phyloP scores from a whole-genome alignment of 768 basidiomycete genomes.

The Asterophora lycoperdoides region DNA sequence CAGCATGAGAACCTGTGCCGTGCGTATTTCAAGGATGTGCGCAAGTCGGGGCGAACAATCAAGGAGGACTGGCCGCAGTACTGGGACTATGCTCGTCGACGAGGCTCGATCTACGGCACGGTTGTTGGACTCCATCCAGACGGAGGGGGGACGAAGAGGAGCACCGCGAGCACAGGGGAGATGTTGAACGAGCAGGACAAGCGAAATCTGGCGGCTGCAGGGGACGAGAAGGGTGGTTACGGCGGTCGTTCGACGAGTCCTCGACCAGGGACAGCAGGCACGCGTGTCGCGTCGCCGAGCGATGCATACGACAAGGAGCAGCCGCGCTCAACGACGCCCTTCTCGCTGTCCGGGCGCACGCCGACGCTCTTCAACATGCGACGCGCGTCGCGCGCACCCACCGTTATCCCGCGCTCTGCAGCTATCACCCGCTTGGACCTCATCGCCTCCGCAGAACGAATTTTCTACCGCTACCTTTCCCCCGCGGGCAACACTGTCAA shows the following conservation, averaged over 20 bases:
- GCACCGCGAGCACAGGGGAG: slow-evolving; percentile 78
- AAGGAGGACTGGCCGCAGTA: slow-evolving; percentile 99
- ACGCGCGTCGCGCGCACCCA: slow-evolving; percentile 86
- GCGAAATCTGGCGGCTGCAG: slow-evolving; percentile 49
- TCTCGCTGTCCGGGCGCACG: slow-evolving; percentile 70
- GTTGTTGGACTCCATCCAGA: slow-evolving; percentile 74
- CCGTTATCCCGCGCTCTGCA: slow-evolving; percentile 86
- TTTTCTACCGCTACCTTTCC: slow-evolving; percentile 91
- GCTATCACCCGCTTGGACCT: slow-evolving; percentile 90
- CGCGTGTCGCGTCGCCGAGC: slow-evolving; percentile 44
- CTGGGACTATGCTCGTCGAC: slow-evolving; percentile 86
- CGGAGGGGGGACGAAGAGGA: slow-evolving; percentile 60
- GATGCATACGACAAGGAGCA: slow-evolving; percentile 35
- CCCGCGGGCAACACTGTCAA: slow-evolving; percentile 72
- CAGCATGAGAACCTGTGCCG: slow-evolving; percentile 99
- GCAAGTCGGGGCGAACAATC: slow-evolving; percentile 88
- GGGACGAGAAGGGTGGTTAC: slow-evolving; percentile 42
- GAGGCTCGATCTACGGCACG: slow-evolving; percentile 91
- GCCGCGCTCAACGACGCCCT: slow-evolving; percentile 72
- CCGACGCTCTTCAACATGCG: slow-evolving; percentile 72
- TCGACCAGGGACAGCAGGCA: slow-evolving; percentile 42
- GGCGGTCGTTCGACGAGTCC: slow-evolving; percentile 60
- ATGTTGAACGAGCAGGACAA: slow-evolving; percentile 68
- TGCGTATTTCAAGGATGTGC: slow-evolving; percentile 98
- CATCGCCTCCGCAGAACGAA: slow-evolving; percentile 91